These are phyloP conservation scores for Camellia japonica DNA, from an alignment of 148 eudicot species.

Conservation along the genomic window DNA sequence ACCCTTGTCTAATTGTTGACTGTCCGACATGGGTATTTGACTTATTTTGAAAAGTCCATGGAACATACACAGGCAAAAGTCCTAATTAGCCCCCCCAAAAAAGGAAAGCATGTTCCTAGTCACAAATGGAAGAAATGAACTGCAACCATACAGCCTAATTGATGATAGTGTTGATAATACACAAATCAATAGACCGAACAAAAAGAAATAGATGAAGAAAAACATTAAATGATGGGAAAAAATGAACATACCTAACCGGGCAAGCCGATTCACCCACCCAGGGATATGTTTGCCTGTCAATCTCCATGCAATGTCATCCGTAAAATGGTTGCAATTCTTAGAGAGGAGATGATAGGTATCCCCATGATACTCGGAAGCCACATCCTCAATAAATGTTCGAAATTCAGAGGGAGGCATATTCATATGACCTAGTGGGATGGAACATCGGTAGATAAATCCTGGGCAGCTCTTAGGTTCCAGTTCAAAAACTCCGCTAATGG, in stretches of 20 bases:
- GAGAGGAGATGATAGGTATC: slow-evolving; percentile 81
- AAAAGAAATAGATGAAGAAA: not conserved
- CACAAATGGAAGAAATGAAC: not conserved
- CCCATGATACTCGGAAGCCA: slow-evolving; percentile 81
- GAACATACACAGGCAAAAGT: not conserved
- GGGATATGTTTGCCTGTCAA: slow-evolving; percentile 72
- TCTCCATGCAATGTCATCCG: slow-evolving; percentile 60
- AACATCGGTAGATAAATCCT: slow-evolving; percentile 69
- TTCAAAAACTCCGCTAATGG: slow-evolving; percentile 82
- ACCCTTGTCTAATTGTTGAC: too few relatives aligned
- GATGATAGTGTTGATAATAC: not conserved
- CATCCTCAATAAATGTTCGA: slow-evolving; percentile 54
- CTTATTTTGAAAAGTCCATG: too few relatives aligned
- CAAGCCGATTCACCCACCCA: slow-evolving; percentile 90
- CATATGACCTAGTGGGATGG: slow-evolving; percentile 55
- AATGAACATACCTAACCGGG: slow-evolving; percentile 52
- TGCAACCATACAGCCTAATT: not conserved
- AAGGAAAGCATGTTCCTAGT: not conserved
- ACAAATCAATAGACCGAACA: not conserved
- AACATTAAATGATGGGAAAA: not conserved
- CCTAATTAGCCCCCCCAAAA: not conserved
- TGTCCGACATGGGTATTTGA: too few relatives aligned
- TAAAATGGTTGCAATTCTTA: slow-evolving; percentile 87
- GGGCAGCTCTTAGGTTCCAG: slow-evolving; percentile 87
- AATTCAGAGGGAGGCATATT: slow-evolving; percentile 64